Conservation (phyloP, 2,329 filamentous ascomycete genomes). For the Colletotrichum sp. region DNA sequence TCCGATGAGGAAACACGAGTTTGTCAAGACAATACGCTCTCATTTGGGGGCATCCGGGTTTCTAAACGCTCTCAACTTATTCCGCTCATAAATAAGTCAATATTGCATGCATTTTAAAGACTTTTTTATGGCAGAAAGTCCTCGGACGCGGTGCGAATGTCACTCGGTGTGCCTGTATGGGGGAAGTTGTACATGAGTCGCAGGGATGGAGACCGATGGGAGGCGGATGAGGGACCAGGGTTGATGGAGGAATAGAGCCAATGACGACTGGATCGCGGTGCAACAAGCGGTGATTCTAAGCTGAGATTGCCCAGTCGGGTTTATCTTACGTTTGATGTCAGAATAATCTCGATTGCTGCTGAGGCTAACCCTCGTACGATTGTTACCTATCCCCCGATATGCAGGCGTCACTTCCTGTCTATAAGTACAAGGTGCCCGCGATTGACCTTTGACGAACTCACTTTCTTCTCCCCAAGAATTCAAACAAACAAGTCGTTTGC, state of each 20-base stretch:
- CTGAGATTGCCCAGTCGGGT: not conserved
- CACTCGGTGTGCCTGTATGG: not conserved
- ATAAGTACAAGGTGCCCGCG: not conserved
- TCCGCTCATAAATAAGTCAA: not conserved
- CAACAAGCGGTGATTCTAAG: not conserved
- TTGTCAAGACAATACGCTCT: not conserved
- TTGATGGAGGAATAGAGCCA: not conserved
- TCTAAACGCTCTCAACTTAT: not conserved
- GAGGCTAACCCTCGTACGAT: not conserved
- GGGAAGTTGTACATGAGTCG: not conserved
- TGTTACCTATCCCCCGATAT: not conserved
- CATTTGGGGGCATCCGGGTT: rapidly evolving
- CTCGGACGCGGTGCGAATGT: not conserved
- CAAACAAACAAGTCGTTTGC: not conserved
- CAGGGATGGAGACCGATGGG: not conserved
- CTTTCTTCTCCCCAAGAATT: not conserved
- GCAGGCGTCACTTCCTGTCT: not conserved
- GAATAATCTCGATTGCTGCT: not conserved
- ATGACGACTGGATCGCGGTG: not conserved
- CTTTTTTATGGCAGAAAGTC: not conserved
- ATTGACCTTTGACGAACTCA: not conserved
- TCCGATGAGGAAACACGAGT: not conserved
- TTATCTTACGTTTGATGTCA: not conserved
- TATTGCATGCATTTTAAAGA: not conserved
- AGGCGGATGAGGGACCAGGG: not conserved